A percentile compares a stretch with the other conserved stretches of the same genome.
Evolutionary conservation across 2,329 filamentous ascomycete genomes (phyloP).

Genomic region (Fusarium nygamai): DNA sequence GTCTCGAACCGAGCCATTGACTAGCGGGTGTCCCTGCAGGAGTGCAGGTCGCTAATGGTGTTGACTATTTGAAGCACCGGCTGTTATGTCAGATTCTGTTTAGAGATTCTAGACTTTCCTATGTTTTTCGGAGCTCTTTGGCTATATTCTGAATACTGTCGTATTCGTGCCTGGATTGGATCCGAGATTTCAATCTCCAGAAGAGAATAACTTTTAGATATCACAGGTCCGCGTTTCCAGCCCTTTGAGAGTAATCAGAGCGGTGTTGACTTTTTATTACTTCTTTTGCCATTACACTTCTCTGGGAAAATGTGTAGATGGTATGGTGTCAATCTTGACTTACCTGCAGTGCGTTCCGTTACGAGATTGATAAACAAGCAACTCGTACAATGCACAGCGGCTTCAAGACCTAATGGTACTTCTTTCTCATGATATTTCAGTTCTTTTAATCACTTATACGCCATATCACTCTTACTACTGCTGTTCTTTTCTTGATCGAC

Average conservation of each 20-base stretch:
- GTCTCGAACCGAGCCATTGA: neutral
- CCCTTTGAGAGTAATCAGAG: neutral
- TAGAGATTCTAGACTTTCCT: neutral
- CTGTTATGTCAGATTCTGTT: neutral
- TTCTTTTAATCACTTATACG: accelerated
- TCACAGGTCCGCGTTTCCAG: no score
- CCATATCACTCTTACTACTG: accelerated
- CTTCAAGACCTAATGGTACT: neutral
- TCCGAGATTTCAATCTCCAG: neutral
- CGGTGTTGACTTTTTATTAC: no score
- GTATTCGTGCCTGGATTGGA: neutral
- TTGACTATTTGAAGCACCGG: neutral
- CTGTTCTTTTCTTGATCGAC: neutral
- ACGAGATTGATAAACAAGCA: neutral
- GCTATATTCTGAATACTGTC: neutral
- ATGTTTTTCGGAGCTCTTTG: neutral
- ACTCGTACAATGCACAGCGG: neutral
- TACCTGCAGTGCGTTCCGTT: no score
- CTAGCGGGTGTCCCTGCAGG: conserved; percentile 1
- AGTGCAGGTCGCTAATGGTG: neutral
- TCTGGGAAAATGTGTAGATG: accelerated
- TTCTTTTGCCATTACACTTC: neutral
- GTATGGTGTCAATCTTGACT: accelerated
- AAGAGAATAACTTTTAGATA: no score
- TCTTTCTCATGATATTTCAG: accelerated